Evolutionary conservation across 352 stramenopile genomes (phyloP).

Genomic region (Pythium brachiatum): DNA sequence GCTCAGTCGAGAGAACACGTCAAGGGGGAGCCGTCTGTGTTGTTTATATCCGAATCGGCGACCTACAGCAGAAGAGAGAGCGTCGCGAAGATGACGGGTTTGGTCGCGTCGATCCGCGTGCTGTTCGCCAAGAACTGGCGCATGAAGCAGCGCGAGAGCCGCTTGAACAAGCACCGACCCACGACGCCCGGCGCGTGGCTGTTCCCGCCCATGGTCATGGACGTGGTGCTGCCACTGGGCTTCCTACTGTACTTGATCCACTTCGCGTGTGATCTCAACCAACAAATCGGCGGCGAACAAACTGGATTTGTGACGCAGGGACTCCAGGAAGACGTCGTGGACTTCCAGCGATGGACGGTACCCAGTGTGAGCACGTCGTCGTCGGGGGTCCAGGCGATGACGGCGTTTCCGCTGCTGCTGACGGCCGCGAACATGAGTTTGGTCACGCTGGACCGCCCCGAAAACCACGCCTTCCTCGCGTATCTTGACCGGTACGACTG

Average conservation of each 20-base stretch:
- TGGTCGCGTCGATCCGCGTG: constrained; percentile 35
- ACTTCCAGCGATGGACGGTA: neutral
- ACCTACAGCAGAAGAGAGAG: neutral
- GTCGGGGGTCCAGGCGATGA: constrained; percentile 38
- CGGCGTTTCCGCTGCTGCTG: constrained; percentile 57
- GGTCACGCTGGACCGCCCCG: constrained; percentile 48
- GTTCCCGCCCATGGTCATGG: constrained; percentile 62
- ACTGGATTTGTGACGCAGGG: neutral
- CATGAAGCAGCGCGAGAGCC: constrained; percentile 75
- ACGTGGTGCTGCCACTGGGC: constrained; percentile 64
- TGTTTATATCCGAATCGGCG: neutral
- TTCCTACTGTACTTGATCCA: constrained; percentile 60
- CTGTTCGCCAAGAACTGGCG: constrained; percentile 85
- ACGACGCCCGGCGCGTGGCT: constrained; percentile 43
- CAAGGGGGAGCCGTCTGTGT: neutral
- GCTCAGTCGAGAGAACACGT: neutral
- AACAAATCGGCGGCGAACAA: constrained; percentile 11
- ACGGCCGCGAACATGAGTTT: constrained; percentile 52
- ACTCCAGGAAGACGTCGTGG: neutral
- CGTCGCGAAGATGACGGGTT: constrained; percentile 16
- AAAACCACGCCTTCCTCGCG: constrained; percentile 41
- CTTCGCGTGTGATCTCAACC: constrained; percentile 58
- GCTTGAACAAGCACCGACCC: constrained; percentile 46
- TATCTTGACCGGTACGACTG: constrained; percentile 42
- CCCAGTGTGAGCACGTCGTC: constrained; percentile 8